Evolutionary conservation across 345 rosid genomes (phyloP).

Genomic region (Aethionema arabicum): DNA sequence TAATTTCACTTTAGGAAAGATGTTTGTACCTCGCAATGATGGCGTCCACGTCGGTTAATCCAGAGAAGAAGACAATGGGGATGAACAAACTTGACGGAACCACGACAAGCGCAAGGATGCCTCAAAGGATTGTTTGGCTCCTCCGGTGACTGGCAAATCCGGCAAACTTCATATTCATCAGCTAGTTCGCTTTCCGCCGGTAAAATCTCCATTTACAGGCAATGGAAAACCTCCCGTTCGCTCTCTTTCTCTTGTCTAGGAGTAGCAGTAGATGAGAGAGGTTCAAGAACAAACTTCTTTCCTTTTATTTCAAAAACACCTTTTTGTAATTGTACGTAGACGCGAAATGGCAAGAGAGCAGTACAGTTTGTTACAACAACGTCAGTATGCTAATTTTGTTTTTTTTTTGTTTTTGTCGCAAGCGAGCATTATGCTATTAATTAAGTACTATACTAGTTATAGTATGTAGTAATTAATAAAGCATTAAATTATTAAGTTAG

Average conservation of each 20-base stretch:
- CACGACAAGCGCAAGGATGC: slow-evolving; percentile 31
- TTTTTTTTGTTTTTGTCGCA: too few relatives aligned
- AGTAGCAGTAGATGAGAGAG: too few relatives aligned
- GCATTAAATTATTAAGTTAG: too few relatives aligned
- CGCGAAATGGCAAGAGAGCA: too few relatives aligned
- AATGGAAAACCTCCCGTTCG: neutral
- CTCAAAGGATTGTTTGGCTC: slow-evolving; percentile 28
- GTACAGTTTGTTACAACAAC: too few relatives aligned
- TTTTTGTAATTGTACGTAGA: too few relatives aligned
- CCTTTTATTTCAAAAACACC: too few relatives aligned
- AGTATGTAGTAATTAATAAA: too few relatives aligned
- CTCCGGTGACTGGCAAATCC: slow-evolving; percentile 29
- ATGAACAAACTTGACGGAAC: slow-evolving; percentile 32
- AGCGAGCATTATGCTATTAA: too few relatives aligned
- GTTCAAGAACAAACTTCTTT: too few relatives aligned
- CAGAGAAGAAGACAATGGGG: slow-evolving; percentile 26
- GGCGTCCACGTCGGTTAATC: slow-evolving; percentile 20
- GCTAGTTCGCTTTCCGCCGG: slow-evolving; percentile 1
- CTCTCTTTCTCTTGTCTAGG: neutral
- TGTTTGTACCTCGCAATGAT: slow-evolving; percentile 27
- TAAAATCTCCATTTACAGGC: slow-evolving; percentile 7
- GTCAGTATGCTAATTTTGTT: too few relatives aligned
- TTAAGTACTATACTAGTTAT: too few relatives aligned
- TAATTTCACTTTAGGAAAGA: neutral
- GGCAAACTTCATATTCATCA: slow-evolving; percentile 10